These are phyloP conservation scores for Helotiales sp. DNA, from an alignment of 2,329 filamentous ascomycete genomes.

Conservation along the genomic window DNA sequence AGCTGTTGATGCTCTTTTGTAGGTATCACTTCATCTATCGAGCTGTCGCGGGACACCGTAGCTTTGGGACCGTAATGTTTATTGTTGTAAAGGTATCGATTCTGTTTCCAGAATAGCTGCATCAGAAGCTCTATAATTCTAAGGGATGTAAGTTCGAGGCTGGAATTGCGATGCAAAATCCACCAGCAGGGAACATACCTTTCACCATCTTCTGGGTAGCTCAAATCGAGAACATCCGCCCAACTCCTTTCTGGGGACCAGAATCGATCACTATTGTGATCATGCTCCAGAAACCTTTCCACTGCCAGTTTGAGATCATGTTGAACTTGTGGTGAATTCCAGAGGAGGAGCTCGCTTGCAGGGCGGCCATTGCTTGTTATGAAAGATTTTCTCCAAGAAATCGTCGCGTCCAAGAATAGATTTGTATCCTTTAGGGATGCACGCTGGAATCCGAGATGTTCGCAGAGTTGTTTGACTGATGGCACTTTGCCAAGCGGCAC, in stretches of 20 bases:
- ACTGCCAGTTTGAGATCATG: not conserved
- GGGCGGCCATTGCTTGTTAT: slow-evolving; percentile 3
- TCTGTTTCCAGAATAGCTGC: slow-evolving; percentile 24
- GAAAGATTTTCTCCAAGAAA: slow-evolving; percentile 16
- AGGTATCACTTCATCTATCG: slow-evolving; percentile 4
- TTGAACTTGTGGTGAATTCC: not conserved
- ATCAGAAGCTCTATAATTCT: slow-evolving; percentile 20
- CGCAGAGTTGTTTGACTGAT: slow-evolving; percentile 14
- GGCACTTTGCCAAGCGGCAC: slow-evolving; percentile 18
- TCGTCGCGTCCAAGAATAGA: slow-evolving; percentile 14
- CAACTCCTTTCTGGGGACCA: slow-evolving; percentile 12
- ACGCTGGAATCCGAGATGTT: slow-evolving; percentile 18
- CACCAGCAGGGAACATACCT: slow-evolving; percentile 5
- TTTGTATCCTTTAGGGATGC: slow-evolving; percentile 20
- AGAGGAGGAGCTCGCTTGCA: no score
- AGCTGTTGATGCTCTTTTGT: not conserved
- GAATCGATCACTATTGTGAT: slow-evolving; percentile 16
- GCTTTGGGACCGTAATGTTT: slow-evolving; percentile 12
- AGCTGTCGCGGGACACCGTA: not conserved
- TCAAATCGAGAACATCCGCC: slow-evolving; percentile 7
- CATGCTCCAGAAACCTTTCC: slow-evolving; percentile 14
- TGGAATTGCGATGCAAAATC: not conserved
- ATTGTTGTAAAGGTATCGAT: slow-evolving; percentile 18
- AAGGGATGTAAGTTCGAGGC: slow-evolving; percentile 1
- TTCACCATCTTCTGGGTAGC: slow-evolving; percentile 12